A percentile compares a stretch with the other conserved stretches of the same genome.
Evolutionary conservation across 2,329 filamentous ascomycete genomes (phyloP).

Genomic region (Tolypocladium pustulatum): DNA sequence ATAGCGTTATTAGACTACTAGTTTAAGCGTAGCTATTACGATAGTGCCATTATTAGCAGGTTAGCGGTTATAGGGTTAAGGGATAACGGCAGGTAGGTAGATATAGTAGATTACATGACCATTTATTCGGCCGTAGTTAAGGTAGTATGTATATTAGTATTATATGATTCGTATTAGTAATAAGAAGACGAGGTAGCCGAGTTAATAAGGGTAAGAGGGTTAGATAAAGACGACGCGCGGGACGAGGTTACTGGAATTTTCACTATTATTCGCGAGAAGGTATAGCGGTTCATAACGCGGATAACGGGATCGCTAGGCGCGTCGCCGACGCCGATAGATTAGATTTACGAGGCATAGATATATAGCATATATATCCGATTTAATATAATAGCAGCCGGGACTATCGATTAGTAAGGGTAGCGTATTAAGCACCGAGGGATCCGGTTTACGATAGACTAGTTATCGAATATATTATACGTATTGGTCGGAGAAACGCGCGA

Average conservation of each 20-base stretch:
- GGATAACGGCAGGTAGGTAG: slow-evolving; percentile 2
- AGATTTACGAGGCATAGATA: slow-evolving; percentile 1
- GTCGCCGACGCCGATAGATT: too few species aligned
- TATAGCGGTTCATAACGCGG: slow-evolving; percentile 7
- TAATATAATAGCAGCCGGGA: neutral
- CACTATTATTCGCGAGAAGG: neutral
- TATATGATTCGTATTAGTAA: too few species aligned
- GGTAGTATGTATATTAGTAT: too few species aligned
- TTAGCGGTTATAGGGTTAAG: slow-evolving; percentile 4
- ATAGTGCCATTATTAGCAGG: slow-evolving; percentile 5
- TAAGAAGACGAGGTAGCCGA: too few species aligned
- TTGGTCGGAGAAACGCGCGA: neutral
- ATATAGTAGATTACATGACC: slow-evolving; percentile 3
- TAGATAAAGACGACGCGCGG: neutral
- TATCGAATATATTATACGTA: neutral
- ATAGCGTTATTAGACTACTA: too few species aligned
- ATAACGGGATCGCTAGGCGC: neutral
- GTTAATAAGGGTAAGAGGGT: too few species aligned
- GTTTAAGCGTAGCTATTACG: slow-evolving; percentile 2
- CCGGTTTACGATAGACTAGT: slow-evolving; percentile 1
- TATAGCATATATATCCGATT: slow-evolving; percentile 7
- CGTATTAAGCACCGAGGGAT: neutral
- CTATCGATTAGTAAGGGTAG: slow-evolving; percentile 4
- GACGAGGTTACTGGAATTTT: slow-evolving; percentile 3
- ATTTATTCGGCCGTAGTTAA: slow-evolving; percentile 9